Evolutionary conservation across 225 moss, liverwort and hornwort genomes (phyloP), one percentile per base, ranked within the genome.

Genomic region (Pseudoscleropodium purum): DNA sequence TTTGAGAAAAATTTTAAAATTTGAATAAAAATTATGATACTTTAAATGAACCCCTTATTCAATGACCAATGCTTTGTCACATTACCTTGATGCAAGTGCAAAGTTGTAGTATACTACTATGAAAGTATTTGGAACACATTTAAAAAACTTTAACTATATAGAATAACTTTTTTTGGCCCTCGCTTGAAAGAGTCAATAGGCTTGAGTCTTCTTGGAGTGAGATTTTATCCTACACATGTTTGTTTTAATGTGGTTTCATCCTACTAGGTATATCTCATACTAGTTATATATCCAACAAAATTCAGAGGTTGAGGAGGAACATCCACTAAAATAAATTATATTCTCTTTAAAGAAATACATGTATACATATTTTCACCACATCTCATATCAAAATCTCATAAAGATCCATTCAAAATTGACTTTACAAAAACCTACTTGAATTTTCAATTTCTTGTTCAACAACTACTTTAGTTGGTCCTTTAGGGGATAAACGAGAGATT

Each of bases 31-130:
- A 21, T n/a, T n/a, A 3, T 23, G 23, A 69, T 69, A n/a, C 23
- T 69, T 23, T 69, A 20, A n/a, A 23, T n/a, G 23, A 68, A n/a
- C 0, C 21, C n/a, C n/a, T 66, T 6, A 13, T 7, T 70, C 5
- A 9, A 73, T 27, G 5, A 43, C 73, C 27, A 72, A 41, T 72
- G 26, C 9, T 41, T 26, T 72, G 25, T 24, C 24, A 70, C 1
- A 13, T 0, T 2, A 0, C 13, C n/a, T 70, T 21, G 1, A 39
- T 39, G 25, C 12, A 15, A 45, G 14, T 23, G 1, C 6, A 39
- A 72, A 72, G 5, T 41, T 72, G 11, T 41, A 41, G 3, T 69
- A 69, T 3, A 21, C 11, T 39, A 20, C 39, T 6, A 24, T n/a
- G 3, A 13, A 2, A 69, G 8, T 72, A 72, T 72, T 8, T 25